These are phyloP conservation scores for Geranium incanum DNA, from an alignment of 441 rosid species.

Conservation along the genomic window DNA sequence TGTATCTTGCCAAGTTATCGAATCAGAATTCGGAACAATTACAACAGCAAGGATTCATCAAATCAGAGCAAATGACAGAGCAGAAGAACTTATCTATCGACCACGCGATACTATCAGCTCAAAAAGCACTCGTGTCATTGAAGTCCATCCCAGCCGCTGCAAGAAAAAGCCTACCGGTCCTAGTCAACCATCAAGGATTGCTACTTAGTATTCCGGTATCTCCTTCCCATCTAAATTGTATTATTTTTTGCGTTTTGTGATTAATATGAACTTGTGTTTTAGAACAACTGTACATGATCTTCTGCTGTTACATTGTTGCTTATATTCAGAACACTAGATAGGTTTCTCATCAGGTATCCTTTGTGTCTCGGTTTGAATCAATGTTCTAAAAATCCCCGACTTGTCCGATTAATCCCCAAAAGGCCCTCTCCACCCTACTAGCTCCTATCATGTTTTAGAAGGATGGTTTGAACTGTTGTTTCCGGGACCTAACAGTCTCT, in stretches of 20 bases:
- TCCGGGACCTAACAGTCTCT: neutral
- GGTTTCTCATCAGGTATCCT: too few relatives aligned
- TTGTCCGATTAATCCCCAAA: too few relatives aligned
- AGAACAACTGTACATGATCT: neutral
- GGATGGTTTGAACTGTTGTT: too few relatives aligned
- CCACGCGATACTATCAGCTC: constrained; percentile 42
- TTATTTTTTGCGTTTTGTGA: neutral
- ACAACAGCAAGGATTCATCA: constrained; percentile 17
- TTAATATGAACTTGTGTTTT: neutral
- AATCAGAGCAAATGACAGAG: constrained; percentile 15
- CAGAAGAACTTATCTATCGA: constrained; percentile 22
- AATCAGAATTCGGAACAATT: constrained; percentile 27
- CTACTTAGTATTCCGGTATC: constrained; percentile 70
- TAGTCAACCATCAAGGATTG: constrained; percentile 43
- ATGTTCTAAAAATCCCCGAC: too few relatives aligned
- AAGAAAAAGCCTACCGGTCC: constrained; percentile 74
- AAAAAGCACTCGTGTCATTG: constrained; percentile 39
- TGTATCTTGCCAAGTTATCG: constrained; percentile 60
- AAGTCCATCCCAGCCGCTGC: constrained; percentile 65
- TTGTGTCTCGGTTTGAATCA: too few relatives aligned
- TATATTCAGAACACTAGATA: too few relatives aligned
- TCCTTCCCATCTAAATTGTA: constrained; percentile 2
- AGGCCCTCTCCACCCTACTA: too few relatives aligned
- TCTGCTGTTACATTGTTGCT: neutral
- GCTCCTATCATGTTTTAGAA: too few relatives aligned